phyloP scores from a whole-genome alignment of 2,329 filamentous ascomycete species.

The Hymenoscyphus scutula region DNA sequence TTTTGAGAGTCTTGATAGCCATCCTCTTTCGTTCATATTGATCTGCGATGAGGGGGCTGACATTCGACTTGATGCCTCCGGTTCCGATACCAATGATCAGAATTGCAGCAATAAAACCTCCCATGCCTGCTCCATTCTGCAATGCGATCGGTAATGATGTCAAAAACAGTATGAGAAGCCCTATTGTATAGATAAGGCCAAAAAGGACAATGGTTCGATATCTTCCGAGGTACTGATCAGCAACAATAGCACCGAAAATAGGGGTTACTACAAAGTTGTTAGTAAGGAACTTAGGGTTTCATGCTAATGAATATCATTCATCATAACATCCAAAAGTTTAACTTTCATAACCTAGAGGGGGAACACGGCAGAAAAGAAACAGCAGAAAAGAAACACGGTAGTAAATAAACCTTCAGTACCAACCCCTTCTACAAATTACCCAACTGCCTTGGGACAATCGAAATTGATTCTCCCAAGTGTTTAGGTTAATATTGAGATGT shows the following conservation, averaged over 20 bases:
- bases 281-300: background rate
- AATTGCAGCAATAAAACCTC: conserved; percentile 51
- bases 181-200: conserved; percentile 47
- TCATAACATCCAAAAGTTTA: background rate
- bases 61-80: conserved; percentile 63
- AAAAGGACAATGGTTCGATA: conserved; percentile 59
- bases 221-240: conserved; percentile 57
- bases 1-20: conserved; percentile 47
- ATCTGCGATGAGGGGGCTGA: conserved; percentile 61
- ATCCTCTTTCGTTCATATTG: conserved; percentile 47
- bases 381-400: no score
- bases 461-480: no score
- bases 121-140: conserved; percentile 43
- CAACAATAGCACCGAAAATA: conserved; percentile 45
- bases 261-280: conserved; percentile 25
- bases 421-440: no score
- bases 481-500: no score
- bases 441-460: no score
- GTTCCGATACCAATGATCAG: conserved; percentile 46
- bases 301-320: background rate
- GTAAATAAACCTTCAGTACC: no score
- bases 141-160: conserved; percentile 51
- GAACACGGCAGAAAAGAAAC: no score
- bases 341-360: background rate
- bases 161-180: conserved; percentile 53